Base-by-base conservation (phyloP, 345 rosid genomes). In the Citrus trifoliata region DNA sequence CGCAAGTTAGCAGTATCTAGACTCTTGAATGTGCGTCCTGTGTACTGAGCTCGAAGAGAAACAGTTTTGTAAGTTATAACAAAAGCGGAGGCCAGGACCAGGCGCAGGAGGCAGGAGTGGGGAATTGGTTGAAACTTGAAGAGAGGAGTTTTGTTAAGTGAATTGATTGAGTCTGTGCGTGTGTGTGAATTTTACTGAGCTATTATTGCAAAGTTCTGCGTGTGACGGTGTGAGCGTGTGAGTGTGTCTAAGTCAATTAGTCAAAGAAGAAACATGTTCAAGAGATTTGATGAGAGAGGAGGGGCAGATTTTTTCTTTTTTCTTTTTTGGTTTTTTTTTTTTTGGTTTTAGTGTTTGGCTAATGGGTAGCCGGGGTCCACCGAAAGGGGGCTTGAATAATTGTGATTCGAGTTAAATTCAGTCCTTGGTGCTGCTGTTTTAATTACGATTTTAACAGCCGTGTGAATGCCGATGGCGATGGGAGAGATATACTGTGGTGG, bases 201-300 rank as follows among this genome's bases (percentile, higher is more conserved):
- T 25, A 67, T 48, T 27, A 66, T 65, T 74, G 82, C 35, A 64
- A 28, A 28, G 37, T 18, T 30, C n/a, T 75, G 71, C 28, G 32
- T 42, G 70, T 61, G 61, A 9, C 19, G 18, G 69, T 60, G 66
- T 16, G 67, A 55, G 77, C 27, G 71, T 67, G 76, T 22, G 71
- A 60, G 51, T 10, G 68, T 71, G 83, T 84, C 85, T 51, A 82
- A 79, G 89, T 85, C 91, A 86, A 82, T 51, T 80, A 79, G 89
- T 85, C 91, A 86, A 82, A 83, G 79, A 73, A 75, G 42, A 48
- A 55, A 14, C 35, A 56, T 37, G 9, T 66, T 69, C 4, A 61
- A 48, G 75, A 78, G 82, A 71, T 77, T 60, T 76, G 61, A 38
- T 48, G 46, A 67, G 53, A 78, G 10, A 35, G 3, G 19, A 19